A percentile compares a stretch with the other conserved stretches of the same genome.
These are phyloP conservation scores for Neurospora sp. DNA, from an alignment of 495 filamentous ascomycete species.

Conservation along the genomic window DNA sequence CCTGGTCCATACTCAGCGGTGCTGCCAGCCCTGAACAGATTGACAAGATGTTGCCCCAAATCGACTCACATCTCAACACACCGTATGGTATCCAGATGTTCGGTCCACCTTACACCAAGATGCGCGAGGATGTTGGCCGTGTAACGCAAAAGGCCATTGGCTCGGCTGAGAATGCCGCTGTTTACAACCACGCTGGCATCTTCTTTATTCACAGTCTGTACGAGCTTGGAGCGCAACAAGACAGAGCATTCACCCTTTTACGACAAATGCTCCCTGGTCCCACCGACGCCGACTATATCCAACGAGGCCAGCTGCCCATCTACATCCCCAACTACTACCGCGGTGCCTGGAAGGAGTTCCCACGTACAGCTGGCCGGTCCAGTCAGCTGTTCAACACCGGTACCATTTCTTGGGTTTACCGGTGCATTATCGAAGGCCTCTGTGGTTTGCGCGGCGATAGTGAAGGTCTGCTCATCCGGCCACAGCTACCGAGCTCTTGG, in stretches of 20 bases:
- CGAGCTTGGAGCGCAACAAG: constrained; percentile 33
- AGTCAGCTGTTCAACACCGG: constrained; percentile 49
- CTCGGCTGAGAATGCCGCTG: constrained; percentile 44
- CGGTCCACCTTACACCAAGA: constrained; percentile 38
- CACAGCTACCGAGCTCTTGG: constrained; percentile 41
- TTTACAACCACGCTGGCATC: constrained; percentile 46
- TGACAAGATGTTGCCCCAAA: constrained; percentile 32
- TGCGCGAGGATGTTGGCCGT: constrained; percentile 49
- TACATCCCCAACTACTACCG: constrained; percentile 50
- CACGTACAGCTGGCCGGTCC: constrained; percentile 42
- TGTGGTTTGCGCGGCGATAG: constrained; percentile 41
- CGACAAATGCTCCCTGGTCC: constrained; percentile 45
- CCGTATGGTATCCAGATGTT: constrained; percentile 46
- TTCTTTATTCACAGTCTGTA: constrained; percentile 45
- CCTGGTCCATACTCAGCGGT: constrained; percentile 43
- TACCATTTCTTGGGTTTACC: constrained; percentile 45
- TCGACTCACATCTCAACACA: constrained; percentile 41
- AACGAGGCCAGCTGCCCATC: constrained; percentile 44
- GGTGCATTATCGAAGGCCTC: constrained; percentile 42
- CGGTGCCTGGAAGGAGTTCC: constrained; percentile 38
- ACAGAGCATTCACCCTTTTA: constrained; percentile 39
- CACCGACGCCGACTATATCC: constrained; percentile 37
- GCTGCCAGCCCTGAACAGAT: constrained; percentile 35
- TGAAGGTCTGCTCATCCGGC: constrained; percentile 34
- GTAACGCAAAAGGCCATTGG: constrained; percentile 48